Evolutionary conservation across 1,139 yeast species (phyloP).

Genomic region (Taphrina deformans): DNA sequence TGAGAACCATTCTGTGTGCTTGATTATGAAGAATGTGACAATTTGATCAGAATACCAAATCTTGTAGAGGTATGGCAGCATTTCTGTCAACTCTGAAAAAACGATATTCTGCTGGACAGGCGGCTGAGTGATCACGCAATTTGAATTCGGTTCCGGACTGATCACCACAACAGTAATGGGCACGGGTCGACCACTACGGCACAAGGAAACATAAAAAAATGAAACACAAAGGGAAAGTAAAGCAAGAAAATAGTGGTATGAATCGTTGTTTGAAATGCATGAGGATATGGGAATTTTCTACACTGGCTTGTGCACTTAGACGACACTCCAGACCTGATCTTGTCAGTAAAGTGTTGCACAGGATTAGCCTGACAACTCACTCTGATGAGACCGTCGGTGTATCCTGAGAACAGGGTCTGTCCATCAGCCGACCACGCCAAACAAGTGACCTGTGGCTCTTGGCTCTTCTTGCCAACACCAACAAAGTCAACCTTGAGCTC

Average conservation of each 20-base stretch:
- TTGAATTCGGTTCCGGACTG: not conserved
- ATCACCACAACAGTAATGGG: too few relatives aligned
- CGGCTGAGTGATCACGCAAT: not conserved
- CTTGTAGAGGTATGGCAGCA: too few relatives aligned
- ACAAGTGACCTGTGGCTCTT: constrained; percentile 98
- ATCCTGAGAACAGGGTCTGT: constrained; percentile 99
- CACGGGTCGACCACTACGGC: too few relatives aligned
- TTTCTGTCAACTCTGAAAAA: not conserved
- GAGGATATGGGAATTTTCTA: constrained; percentile 7
- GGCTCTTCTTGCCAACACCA: constrained; percentile 76
- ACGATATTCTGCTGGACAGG: not conserved
- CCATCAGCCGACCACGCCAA: constrained; percentile 99
- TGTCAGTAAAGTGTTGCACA: not conserved
- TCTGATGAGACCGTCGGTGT: constrained; percentile 76
- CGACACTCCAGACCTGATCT: constrained; percentile 28
- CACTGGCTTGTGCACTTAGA: constrained; percentile 6
- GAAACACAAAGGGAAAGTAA: too few relatives aligned
- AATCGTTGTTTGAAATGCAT: not conserved
- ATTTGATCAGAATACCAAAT: too few relatives aligned
- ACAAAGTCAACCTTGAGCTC: constrained; percentile 98
- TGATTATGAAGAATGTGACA: too few relatives aligned
- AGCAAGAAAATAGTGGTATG: not conserved
- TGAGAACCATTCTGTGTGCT: constrained; percentile 23
- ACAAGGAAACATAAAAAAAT: too few relatives aligned
- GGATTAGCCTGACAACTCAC: constrained; percentile 23